Conservation (phyloP, 2,329 filamentous ascomycete genomes). For the Pyricularia pennisetigena region DNA sequence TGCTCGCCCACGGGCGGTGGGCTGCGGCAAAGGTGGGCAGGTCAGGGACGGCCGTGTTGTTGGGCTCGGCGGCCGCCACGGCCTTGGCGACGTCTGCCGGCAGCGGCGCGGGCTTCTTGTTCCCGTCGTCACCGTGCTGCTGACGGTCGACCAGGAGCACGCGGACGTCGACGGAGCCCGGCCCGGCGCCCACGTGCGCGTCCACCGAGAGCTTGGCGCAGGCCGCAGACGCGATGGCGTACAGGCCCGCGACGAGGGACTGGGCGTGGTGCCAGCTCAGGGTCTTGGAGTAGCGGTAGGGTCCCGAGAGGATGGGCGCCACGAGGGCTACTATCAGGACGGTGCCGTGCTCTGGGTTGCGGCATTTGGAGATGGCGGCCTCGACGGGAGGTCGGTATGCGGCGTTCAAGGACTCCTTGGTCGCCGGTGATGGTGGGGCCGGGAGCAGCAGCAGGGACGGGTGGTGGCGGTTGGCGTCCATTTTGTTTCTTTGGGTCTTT, state of each 20-base stretch:
- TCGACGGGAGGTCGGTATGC: slow-evolving; percentile 52
- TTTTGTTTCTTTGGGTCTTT: not conserved
- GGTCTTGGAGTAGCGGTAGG: slow-evolving; percentile 36
- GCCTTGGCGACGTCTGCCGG: slow-evolving; percentile 15
- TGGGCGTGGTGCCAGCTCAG: slow-evolving; percentile 61
- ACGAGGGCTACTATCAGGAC: slow-evolving; percentile 48
- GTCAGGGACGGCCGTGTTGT: slow-evolving; percentile 26
- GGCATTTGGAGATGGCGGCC: slow-evolving; percentile 40
- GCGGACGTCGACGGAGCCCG: slow-evolving; percentile 65
- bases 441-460: slow-evolving; percentile 54
- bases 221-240: slow-evolving; percentile 66
- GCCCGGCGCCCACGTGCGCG: slow-evolving; percentile 47
- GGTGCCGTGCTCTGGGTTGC: slow-evolving; percentile 22
- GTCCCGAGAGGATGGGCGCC: slow-evolving; percentile 46
- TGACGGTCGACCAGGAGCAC: slow-evolving; percentile 57
- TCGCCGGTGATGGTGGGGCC: slow-evolving; percentile 47
- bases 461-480: slow-evolving; percentile 12
- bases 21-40: slow-evolving; percentile 32
- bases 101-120: slow-evolving; percentile 16
- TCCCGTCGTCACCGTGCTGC: slow-evolving; percentile 11
- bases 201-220: slow-evolving; percentile 52
- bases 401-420: slow-evolving; percentile 38
- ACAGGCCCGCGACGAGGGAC: slow-evolving; percentile 64
- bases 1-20: slow-evolving; percentile 49
- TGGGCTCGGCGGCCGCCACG: slow-evolving; percentile 25